phyloP scores from a whole-genome alignment of 352 stramenopile genomes.

The Halophytophthora batemanensis region DNA sequence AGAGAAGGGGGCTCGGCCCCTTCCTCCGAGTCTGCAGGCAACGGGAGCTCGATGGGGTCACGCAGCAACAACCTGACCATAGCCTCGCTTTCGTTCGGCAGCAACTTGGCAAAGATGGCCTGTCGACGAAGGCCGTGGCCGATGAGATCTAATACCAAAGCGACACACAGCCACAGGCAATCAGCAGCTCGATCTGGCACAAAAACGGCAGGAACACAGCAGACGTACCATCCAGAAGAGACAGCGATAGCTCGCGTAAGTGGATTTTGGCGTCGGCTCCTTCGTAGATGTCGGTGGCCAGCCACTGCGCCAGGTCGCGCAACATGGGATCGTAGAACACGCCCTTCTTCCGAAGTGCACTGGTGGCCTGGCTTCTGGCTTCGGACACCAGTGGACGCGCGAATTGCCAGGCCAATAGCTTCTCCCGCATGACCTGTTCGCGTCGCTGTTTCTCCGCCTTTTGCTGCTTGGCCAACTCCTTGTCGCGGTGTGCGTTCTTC shows the following conservation, averaged over 20 bases:
- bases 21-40: slow-evolving; percentile 11
- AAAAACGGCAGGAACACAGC: neutral
- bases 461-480: slow-evolving; percentile 46
- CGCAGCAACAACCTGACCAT: slow-evolving; percentile 48
- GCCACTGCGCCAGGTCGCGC: slow-evolving; percentile 43
- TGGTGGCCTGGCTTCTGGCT: slow-evolving; percentile 27
- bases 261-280: slow-evolving; percentile 39
- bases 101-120: slow-evolving; percentile 38
- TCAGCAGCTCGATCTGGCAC: neutral
- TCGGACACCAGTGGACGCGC: slow-evolving; percentile 40
- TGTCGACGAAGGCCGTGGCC: slow-evolving; percentile 39
- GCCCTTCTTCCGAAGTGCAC: slow-evolving; percentile 36
- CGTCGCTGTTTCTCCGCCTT: slow-evolving; percentile 39
- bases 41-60: slow-evolving; percentile 35
- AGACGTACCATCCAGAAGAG: slow-evolving; percentile 47
- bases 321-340: slow-evolving; percentile 71
- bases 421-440: slow-evolving; percentile 43
- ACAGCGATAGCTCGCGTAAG: slow-evolving; percentile 27
- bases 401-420: slow-evolving; percentile 63
- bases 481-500: slow-evolving; percentile 41
- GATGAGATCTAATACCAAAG: slow-evolving; percentile 36
- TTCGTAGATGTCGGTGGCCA: slow-evolving; percentile 37
- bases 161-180: slow-evolving; percentile 1
- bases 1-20: slow-evolving; percentile 13
- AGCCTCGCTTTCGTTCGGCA: slow-evolving; percentile 41